Conservation (phyloP, 2,329 filamentous ascomycete genomes). For the Daldinia sp. region DNA sequence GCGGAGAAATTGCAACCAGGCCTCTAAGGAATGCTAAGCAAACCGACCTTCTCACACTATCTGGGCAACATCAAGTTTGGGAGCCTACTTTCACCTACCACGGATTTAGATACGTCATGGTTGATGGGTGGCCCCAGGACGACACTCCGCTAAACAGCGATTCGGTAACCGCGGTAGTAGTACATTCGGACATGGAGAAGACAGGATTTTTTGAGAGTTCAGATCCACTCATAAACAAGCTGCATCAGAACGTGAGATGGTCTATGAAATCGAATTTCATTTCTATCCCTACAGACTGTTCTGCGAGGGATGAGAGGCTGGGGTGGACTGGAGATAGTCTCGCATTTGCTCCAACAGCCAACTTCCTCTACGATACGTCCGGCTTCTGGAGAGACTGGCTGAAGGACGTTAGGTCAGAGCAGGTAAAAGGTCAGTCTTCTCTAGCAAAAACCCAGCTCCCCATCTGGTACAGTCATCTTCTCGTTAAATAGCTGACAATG, state of each 20-base stretch:
- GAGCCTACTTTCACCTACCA: slow-evolving; percentile 64
- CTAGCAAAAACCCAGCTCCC: not conserved
- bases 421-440: slow-evolving; percentile 44
- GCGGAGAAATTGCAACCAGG: slow-evolving; percentile 56
- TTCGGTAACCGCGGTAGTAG: slow-evolving; percentile 55
- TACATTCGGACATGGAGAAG: slow-evolving; percentile 65
- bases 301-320: slow-evolving; percentile 62
- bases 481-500: slow-evolving; percentile 8
- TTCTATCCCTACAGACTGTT: slow-evolving; percentile 65
- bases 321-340: slow-evolving; percentile 64
- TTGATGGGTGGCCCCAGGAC: slow-evolving; percentile 55
- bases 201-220: slow-evolving; percentile 66
- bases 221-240: slow-evolving; percentile 62
- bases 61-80: slow-evolving; percentile 64
- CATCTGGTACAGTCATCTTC: not conserved
- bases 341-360: slow-evolving; percentile 62
- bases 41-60: slow-evolving; percentile 43
- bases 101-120: slow-evolving; percentile 63
- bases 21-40: slow-evolving; percentile 46
- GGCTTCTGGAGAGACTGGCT: slow-evolving; percentile 65
- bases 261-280: slow-evolving; percentile 70
- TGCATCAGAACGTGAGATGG: slow-evolving; percentile 68
- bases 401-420: slow-evolving; percentile 58
- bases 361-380: slow-evolving; percentile 65
- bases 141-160: slow-evolving; percentile 47